Evolutionary conservation across 1,284 basidiomycete species (phyloP).

Genomic region (Ustilago crameri): DNA sequence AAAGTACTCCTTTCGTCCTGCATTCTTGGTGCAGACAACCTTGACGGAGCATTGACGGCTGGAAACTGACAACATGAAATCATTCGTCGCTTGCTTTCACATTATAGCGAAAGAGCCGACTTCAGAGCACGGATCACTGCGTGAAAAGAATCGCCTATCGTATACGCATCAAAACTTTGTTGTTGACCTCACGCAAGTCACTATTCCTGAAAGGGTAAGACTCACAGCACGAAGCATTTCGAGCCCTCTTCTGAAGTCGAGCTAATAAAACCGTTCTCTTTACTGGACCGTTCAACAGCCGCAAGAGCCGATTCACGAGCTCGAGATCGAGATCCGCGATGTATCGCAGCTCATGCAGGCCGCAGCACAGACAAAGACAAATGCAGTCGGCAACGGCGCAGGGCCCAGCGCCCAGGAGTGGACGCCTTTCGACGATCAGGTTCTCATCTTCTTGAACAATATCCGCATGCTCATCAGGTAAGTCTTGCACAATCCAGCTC

Average conservation of each 20-base stretch:
- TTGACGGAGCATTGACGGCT: not conserved
- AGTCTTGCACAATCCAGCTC: not conserved
- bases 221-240: too few species aligned
- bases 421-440: constrained; percentile 59
- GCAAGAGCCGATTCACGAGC: constrained; percentile 70
- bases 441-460: constrained; percentile 65
- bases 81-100: too few species aligned
- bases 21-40: not conserved
- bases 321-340: constrained; percentile 73
- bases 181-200: constrained; percentile 93
- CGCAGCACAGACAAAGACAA: constrained; percentile 35
- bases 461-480: constrained; percentile 63
- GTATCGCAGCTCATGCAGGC: constrained; percentile 71
- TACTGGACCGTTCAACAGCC: too few species aligned
- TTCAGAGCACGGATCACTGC: constrained; percentile 67
- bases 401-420: constrained; percentile 48
- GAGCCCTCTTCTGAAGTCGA: too few species aligned
- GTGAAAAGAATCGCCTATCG: constrained; percentile 89
- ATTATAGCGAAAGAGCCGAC: constrained; percentile 53
- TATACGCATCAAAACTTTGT: constrained; percentile 91
- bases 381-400: constrained; percentile 10
- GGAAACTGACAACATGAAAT: not conserved
- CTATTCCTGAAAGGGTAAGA: constrained; percentile 57
- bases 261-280: too few species aligned
- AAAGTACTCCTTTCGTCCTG: too few species aligned